These are phyloP conservation scores for Pythium apleroticum DNA, from an alignment of 352 stramenopile species.

Conservation along the genomic window DNA sequence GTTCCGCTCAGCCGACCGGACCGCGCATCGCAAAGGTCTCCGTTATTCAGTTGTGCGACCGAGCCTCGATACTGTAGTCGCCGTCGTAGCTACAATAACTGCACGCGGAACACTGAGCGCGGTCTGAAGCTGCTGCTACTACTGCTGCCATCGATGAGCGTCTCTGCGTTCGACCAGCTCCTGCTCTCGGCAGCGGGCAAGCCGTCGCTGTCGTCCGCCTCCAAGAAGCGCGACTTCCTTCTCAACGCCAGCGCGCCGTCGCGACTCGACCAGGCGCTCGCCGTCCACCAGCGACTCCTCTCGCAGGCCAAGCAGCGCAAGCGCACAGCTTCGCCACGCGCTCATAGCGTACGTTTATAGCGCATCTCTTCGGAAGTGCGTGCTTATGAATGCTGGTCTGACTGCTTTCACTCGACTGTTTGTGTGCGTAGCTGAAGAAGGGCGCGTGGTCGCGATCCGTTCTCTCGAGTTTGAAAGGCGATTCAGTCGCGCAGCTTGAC, in stretches of 20 bases:
- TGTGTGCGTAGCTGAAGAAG: slow-evolving; percentile 14
- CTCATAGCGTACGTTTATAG: slow-evolving; percentile 9
- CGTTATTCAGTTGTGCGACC: background rate
- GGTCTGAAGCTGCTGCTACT: background rate
- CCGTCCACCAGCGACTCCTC: slow-evolving; percentile 7
- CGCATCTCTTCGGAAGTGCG: no score
- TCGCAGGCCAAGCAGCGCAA: slow-evolving; percentile 4
- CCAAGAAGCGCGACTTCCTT: slow-evolving; percentile 10
- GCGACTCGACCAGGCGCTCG: background rate
- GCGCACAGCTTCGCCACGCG: background rate
- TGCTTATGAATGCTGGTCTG: no score
- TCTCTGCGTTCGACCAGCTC: slow-evolving; percentile 26
- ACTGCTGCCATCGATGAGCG: slow-evolving; percentile 9
- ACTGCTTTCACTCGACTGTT: background rate
- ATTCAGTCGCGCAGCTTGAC: background rate
- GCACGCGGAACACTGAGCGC: background rate
- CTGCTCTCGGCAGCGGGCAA: slow-evolving; percentile 18
- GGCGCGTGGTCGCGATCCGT: slow-evolving; percentile 11
- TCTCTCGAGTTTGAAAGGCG: slow-evolving; percentile 10
- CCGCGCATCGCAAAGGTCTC: background rate
- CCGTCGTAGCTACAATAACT: background rate
- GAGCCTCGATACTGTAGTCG: background rate
- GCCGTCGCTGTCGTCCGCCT: slow-evolving; percentile 9
- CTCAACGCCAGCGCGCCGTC: background rate
- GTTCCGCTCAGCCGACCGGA: background rate